A percentile compares a stretch with the other conserved stretches of the same genome.
phyloP scores from a whole-genome alignment of 2,329 filamentous ascomycete genomes.

The Colletotrichum destructivum region DNA sequence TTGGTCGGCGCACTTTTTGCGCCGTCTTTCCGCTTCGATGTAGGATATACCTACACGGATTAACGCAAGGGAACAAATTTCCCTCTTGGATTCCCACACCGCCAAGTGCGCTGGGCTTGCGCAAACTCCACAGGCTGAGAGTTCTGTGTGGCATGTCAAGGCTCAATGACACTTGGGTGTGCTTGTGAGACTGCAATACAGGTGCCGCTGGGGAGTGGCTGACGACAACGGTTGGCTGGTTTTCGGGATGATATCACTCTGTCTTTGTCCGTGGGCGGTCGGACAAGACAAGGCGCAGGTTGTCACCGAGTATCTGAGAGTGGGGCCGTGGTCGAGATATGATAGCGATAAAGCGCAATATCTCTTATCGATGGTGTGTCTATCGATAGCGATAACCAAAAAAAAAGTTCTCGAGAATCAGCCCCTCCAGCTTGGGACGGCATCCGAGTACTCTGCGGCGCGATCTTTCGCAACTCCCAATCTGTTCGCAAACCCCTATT shows the following conservation, averaged over 20 bases:
- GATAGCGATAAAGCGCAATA: slow-evolving; percentile 5
- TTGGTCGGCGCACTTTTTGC: slow-evolving; percentile 9
- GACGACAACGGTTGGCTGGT: slow-evolving; percentile 24
- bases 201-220: slow-evolving; percentile 23
- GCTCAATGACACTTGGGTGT: slow-evolving; percentile 24
- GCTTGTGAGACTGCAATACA: slow-evolving; percentile 19
- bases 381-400: slow-evolving; percentile 36
- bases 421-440: slow-evolving; percentile 34
- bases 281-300: slow-evolving; percentile 35
- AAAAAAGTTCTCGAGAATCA: slow-evolving; percentile 37
- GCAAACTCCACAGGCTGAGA: slow-evolving; percentile 27
- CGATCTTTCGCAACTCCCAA: neutral
- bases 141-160: slow-evolving; percentile 33
- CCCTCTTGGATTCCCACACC: slow-evolving; percentile 22
- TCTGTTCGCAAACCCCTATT: neutral
- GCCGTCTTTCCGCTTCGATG: slow-evolving; percentile 6
- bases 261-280: slow-evolving; percentile 39
- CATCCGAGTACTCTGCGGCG: slow-evolving; percentile 8
- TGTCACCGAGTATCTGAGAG: neutral
- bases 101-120: slow-evolving; percentile 26
- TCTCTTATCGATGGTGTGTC: neutral
- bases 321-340: neutral
- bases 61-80: neutral
- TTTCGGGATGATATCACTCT: slow-evolving; percentile 39
- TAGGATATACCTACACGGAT: slow-evolving; percentile 1